phyloP scores from a whole-genome alignment of 306 rosid genomes.

The Aeschynomene evenia region DNA sequence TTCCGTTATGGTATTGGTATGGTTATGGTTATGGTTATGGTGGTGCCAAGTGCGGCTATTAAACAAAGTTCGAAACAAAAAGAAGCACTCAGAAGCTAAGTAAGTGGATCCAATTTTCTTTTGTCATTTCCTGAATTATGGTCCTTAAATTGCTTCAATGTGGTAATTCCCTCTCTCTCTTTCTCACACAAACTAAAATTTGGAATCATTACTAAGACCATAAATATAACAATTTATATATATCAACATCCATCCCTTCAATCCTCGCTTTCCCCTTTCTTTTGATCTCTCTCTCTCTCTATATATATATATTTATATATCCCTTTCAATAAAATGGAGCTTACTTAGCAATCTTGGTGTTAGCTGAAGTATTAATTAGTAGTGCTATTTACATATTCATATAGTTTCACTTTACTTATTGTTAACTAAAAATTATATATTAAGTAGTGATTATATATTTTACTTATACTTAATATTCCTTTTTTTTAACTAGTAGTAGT shows the following conservation, averaged over 20 bases:
- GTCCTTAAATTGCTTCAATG: constrained; percentile 26
- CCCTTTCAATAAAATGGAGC: not conserved
- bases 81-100: not conserved
- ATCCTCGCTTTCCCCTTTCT: not conserved
- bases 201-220: constrained; percentile 1
- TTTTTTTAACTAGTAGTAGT: no score
- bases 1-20: constrained; percentile 62
- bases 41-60: constrained; percentile 26
- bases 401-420: not conserved
- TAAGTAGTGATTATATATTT: not conserved
- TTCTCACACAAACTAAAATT: constrained; percentile 30
- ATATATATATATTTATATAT: no score
- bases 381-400: not conserved
- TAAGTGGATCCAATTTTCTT: not conserved
- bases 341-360: not conserved
- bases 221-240: not conserved
- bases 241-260: not conserved
- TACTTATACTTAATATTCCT: not conserved
- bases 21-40: no score
- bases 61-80: constrained; percentile 19
- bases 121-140: constrained; percentile 29
- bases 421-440: not conserved
- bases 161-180: constrained; percentile 8
- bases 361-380: not conserved
- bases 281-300: no score